Evolutionary conservation across 306 rosid species (phyloP).

Genomic region (Carpinus fangiana): DNA sequence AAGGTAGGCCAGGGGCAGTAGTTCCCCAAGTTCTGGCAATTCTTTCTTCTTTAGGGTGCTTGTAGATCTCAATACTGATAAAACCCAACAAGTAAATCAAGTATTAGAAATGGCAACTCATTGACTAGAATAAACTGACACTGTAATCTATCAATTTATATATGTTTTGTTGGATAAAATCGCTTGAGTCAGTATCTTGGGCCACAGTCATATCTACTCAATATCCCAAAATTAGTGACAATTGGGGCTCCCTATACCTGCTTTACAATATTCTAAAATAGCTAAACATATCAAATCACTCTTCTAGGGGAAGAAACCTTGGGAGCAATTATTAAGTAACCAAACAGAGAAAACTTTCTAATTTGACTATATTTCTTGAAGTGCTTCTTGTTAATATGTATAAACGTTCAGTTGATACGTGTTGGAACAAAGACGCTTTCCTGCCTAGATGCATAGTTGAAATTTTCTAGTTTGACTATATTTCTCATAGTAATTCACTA

Average conservation of each 20-base stretch:
- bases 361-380: neutral
- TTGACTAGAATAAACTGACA: neutral
- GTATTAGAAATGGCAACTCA: slow-evolving; percentile 10
- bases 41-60: slow-evolving; percentile 95
- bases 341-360: neutral
- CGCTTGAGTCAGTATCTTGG: neutral
- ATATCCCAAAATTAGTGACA: neutral
- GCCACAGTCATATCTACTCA: neutral
- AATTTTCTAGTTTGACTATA: neutral
- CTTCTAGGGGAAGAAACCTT: neutral
- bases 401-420: neutral
- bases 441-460: slow-evolving; percentile 18
- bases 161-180: neutral
- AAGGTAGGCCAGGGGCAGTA: slow-evolving; percentile 85
- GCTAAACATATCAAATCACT: neutral
- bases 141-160: neutral
- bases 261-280: neutral
- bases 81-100: slow-evolving; percentile 24
- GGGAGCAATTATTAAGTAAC: neutral
- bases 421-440: slow-evolving; percentile 6
- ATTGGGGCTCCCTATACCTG: neutral
- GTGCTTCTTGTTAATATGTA: neutral
- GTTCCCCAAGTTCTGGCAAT: slow-evolving; percentile 98
- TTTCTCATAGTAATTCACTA: neutral
- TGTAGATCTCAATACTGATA: slow-evolving; percentile 87